Conservation (phyloP, 2,329 filamentous ascomycete genomes). For the Fusarium palustre region DNA sequence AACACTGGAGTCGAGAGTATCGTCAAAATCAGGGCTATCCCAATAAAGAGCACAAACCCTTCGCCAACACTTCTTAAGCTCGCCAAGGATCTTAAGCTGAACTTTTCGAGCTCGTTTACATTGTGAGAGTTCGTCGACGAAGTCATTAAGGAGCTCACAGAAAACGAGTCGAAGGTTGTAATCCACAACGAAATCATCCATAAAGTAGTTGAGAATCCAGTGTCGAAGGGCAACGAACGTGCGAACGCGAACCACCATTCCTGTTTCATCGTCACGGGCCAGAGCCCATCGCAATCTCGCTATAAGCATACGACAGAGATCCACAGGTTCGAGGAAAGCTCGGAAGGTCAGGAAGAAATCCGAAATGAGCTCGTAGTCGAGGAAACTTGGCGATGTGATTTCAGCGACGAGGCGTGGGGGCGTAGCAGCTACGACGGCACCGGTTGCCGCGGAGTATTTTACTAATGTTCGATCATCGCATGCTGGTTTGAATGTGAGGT, state of each 20-base stretch:
- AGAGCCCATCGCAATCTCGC: conserved; percentile 90
- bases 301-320: conserved; percentile 85
- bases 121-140: conserved; percentile 66
- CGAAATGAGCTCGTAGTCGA: conserved; percentile 96
- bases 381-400: conserved; percentile 93
- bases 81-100: conserved; percentile 85
- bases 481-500: conserved; percentile 80
- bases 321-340: conserved; percentile 80
- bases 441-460: conserved; percentile 77
- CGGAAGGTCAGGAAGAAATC: conserved; percentile 98
- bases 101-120: conserved; percentile 61
- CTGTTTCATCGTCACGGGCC: conserved; percentile 80
- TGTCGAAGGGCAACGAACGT: conserved; percentile 96
- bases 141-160: conserved; percentile 81
- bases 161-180: conserved; percentile 80
- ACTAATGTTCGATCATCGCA: conserved; percentile 85
- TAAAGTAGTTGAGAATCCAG: conserved; percentile 98
- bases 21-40: conserved; percentile 78
- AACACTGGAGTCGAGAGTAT: conserved; percentile 70
- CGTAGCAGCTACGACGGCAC: conserved; percentile 87
- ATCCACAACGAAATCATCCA: conserved; percentile 89
- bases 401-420: conserved; percentile 92
- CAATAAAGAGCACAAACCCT: conserved; percentile 90
- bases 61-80: conserved; percentile 98
- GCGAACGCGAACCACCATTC: conserved; percentile 92